Evolutionary conservation across 1,139 yeast species (phyloP).

Genomic region (Scheffersomyces segobiensis): DNA sequence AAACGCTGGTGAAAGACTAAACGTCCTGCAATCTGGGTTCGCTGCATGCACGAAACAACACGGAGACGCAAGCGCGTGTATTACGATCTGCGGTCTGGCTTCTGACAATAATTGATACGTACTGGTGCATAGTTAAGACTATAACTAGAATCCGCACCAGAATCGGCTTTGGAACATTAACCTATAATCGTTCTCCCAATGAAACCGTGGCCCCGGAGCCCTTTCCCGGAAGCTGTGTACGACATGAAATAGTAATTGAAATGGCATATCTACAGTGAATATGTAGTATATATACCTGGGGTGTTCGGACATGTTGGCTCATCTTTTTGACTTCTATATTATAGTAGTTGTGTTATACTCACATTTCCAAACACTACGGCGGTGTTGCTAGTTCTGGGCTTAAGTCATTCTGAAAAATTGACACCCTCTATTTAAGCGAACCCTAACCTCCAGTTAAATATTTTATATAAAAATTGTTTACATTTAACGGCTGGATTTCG

Average conservation of each 20-base stretch:
- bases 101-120: not conserved
- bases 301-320: not conserved
- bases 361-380: not conserved
- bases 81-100: not conserved
- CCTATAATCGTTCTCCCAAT: no score
- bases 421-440: not conserved
- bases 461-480: no score
- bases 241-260: not conserved
- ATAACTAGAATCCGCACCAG: not conserved
- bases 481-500: not conserved
- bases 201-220: not conserved
- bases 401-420: not conserved
- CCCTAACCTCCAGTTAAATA: not conserved
- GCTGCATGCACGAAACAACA: not conserved
- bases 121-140: not conserved
- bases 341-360: not conserved
- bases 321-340: not conserved
- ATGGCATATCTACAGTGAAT: not conserved
- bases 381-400: not conserved
- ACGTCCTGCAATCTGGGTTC: not conserved
- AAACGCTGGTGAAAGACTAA: not conserved
- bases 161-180: not conserved
- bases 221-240: not conserved
- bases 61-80: not conserved
- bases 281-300: not conserved